These are phyloP conservation scores for Blepharisma stoltei DNA, from an alignment of 73 alveolate genomes.

Conservation along the genomic window DNA sequence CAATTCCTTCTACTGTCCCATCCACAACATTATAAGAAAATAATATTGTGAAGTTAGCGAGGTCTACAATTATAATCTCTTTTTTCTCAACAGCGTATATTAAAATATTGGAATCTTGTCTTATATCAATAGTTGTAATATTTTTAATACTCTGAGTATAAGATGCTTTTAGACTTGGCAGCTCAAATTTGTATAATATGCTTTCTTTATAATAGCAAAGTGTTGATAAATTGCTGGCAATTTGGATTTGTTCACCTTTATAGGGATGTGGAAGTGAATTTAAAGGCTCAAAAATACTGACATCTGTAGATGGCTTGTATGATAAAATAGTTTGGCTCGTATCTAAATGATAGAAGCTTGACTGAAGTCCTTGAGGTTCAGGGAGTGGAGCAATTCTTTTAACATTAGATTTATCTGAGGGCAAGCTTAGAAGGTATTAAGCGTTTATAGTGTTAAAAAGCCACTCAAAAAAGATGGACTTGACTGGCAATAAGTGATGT, in stretches of 20 bases:
- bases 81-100: background rate
- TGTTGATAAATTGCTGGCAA: background rate
- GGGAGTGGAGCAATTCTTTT: background rate
- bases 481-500: too few species aligned
- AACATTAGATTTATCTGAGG: background rate
- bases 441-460: too few species aligned
- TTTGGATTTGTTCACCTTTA: too few species aligned
- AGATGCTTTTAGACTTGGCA: background rate
- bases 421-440: too few species aligned
- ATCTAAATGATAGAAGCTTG: background rate
- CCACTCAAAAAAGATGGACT: too few species aligned
- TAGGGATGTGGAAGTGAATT: background rate
- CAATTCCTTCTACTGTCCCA: background rate
- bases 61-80: background rate
- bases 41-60: background rate
- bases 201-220: background rate
- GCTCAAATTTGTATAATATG: background rate
- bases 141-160: background rate
- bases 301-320: background rate
- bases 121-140: background rate
- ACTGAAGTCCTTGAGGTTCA: background rate
- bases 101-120: background rate
- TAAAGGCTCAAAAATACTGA: background rate
- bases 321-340: constrained; percentile 4
- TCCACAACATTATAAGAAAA: background rate